Percentiles rank a stretch among this genome's conserved stretches.
phyloP scores from a whole-genome alignment of 768 basidiomycete species.

The Amanita pseudoporphyria region DNA sequence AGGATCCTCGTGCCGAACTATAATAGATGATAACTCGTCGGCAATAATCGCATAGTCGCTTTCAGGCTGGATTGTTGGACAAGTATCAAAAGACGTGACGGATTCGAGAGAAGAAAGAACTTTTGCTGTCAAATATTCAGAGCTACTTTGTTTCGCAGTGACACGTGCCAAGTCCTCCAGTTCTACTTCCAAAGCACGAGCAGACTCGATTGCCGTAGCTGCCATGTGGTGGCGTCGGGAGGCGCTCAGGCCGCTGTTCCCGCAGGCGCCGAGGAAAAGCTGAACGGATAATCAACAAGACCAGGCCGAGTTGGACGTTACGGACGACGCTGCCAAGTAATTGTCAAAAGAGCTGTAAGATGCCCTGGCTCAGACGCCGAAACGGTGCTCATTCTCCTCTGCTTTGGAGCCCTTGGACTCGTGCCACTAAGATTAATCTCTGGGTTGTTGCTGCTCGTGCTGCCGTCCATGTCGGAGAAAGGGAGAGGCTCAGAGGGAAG shows the following conservation, averaged over 20 bases:
- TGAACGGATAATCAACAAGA: constrained; percentile 64
- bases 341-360: constrained; percentile 59
- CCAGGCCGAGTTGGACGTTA: constrained; percentile 45
- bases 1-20: constrained; percentile 11
- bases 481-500: too few relatives aligned
- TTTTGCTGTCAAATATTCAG: constrained; percentile 33
- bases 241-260: not conserved
- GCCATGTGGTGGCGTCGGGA: constrained; percentile 20
- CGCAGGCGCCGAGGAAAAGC: constrained; percentile 26
- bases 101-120: constrained; percentile 28
- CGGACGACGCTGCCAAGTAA: constrained; percentile 48
- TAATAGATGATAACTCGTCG: constrained; percentile 24
- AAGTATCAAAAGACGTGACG: constrained; percentile 22
- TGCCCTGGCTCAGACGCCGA: constrained; percentile 46
- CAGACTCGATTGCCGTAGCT: constrained; percentile 17
- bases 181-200: constrained; percentile 23
- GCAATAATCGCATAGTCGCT: constrained; percentile 39
- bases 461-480: constrained; percentile 21
- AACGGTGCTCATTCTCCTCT: constrained; percentile 61
- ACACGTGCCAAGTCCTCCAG: constrained; percentile 34
- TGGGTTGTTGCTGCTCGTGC: constrained; percentile 23
- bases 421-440: constrained; percentile 32
- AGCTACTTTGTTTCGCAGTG: constrained; percentile 41
- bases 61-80: constrained; percentile 21
- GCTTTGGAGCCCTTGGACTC: constrained; percentile 49